Percentiles rank a stretch among this genome's conserved stretches.
Evolutionary conservation across 1,284 basidiomycete species (phyloP).

Genomic region (Sanghuangporus weigelae): DNA sequence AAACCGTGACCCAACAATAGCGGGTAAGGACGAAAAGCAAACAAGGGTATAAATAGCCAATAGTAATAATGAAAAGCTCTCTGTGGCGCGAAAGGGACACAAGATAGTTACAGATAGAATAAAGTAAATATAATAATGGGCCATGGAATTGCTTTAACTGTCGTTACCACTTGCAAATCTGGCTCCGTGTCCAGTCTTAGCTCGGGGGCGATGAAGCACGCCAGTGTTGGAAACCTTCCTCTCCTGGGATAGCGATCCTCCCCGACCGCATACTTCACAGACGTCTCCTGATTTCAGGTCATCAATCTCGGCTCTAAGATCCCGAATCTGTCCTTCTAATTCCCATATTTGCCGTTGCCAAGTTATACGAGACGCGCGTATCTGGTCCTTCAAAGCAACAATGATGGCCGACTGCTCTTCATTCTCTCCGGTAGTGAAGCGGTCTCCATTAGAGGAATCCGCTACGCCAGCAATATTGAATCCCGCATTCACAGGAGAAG

Average conservation of each 20-base stretch:
- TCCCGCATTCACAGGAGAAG: constrained; percentile 5
- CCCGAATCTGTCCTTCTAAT: constrained; percentile 65
- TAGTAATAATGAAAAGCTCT: constrained; percentile 5
- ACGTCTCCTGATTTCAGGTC: constrained; percentile 41
- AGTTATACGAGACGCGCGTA: constrained; percentile 49
- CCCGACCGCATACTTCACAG: constrained; percentile 60
- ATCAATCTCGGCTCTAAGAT: constrained; percentile 62
- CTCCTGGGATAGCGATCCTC: constrained; percentile 21
- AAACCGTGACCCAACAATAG: background rate
- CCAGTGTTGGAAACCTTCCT: constrained; percentile 26
- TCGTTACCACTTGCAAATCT: constrained; percentile 29
- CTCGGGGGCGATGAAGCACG: constrained; percentile 64
- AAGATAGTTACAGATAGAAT: background rate
- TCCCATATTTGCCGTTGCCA: constrained; percentile 73
- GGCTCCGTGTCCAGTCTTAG: constrained; percentile 31
- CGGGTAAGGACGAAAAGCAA: background rate
- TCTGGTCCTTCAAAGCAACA: constrained; percentile 56
- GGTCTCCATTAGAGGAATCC: background rate
- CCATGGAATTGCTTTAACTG: background rate
- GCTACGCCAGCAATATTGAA: background rate
- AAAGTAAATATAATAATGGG: background rate
- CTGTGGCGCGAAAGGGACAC: background rate
- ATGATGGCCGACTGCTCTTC: constrained; percentile 47
- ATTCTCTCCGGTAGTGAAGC: constrained; percentile 4
- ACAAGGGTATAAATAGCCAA: constrained; percentile 3